Evolutionary conservation across 768 basidiomycete species (phyloP).

Genomic region (Tylopilus sp.): DNA sequence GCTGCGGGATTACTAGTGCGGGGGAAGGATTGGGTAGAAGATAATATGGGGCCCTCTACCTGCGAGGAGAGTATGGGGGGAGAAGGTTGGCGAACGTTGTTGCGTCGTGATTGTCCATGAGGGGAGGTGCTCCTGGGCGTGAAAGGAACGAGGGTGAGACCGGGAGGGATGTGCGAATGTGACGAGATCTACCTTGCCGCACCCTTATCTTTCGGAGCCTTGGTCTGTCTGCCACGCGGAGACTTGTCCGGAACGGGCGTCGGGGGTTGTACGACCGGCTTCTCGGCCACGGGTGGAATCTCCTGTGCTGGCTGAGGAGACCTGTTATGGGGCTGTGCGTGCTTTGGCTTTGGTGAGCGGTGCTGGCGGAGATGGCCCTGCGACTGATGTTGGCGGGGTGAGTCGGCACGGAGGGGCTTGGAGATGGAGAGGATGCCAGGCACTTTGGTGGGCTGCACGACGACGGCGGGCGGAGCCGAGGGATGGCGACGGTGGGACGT

Average conservation of each 20-base stretch:
- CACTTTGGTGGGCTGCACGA: slow-evolving; percentile 68
- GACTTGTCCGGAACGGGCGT: slow-evolving; percentile 27
- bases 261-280: slow-evolving; percentile 21
- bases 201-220: slow-evolving; percentile 42
- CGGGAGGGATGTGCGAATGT: neutral
- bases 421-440: slow-evolving; percentile 72
- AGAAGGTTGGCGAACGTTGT: slow-evolving; percentile 59
- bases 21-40: slow-evolving; percentile 22
- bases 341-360: slow-evolving; percentile 38
- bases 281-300: slow-evolving; percentile 29
- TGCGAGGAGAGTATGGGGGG: slow-evolving; percentile 61
- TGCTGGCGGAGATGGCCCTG: slow-evolving; percentile 35
- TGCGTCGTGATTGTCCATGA: slow-evolving; percentile 44
- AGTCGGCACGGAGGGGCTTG: slow-evolving; percentile 43
- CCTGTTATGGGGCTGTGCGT: slow-evolving; percentile 15
- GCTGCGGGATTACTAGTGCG: slow-evolving; percentile 31
- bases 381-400: slow-evolving; percentile 35
- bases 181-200: slow-evolving; percentile 37
- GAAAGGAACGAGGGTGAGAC: slow-evolving; percentile 5
- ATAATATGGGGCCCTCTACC: slow-evolving; percentile 51
- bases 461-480: slow-evolving; percentile 64
- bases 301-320: slow-evolving; percentile 25
- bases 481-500: slow-evolving; percentile 59
- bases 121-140: slow-evolving; percentile 44
- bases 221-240: slow-evolving; percentile 34